Evolutionary conservation across 768 basidiomycete genomes (phyloP).

Genomic region (Clavulina sp.): DNA sequence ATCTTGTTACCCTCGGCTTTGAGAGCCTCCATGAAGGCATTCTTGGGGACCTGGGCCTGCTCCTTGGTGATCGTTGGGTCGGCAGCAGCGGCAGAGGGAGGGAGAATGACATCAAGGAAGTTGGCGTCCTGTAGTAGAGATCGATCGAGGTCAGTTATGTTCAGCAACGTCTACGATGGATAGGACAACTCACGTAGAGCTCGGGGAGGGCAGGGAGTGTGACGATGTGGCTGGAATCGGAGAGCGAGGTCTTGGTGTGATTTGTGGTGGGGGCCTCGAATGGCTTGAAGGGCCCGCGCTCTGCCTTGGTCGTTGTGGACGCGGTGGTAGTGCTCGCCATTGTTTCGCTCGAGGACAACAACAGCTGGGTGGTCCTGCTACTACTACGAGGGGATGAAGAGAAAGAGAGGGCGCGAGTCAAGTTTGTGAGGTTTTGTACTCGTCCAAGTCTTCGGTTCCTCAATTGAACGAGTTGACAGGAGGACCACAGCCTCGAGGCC

Average conservation of each 20-base stretch:
- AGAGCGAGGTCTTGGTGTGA: background rate
- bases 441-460: too few relatives aligned
- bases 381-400: too few relatives aligned
- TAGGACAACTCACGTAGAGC: slow-evolving; percentile 21
- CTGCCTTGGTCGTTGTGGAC: background rate
- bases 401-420: too few relatives aligned
- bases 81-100: slow-evolving; percentile 12
- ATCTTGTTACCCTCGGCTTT: slow-evolving; percentile 24
- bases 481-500: too few relatives aligned
- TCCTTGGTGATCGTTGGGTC: background rate
- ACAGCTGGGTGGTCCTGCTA: too few relatives aligned
- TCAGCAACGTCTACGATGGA: background rate
- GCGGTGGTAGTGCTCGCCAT: too few relatives aligned
- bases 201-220: slow-evolving; percentile 40
- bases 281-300: background rate
- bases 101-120: slow-evolving; percentile 41
- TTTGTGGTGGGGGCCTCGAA: slow-evolving; percentile 5
- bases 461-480: too few relatives aligned
- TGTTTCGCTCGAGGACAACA: too few relatives aligned
- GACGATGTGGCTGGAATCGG: slow-evolving; percentile 17
- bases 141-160: background rate
- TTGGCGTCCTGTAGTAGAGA: slow-evolving; percentile 20
- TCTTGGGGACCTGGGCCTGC: slow-evolving; percentile 1
- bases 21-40: slow-evolving; percentile 39
- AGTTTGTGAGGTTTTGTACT: too few relatives aligned